Evolutionary conservation across 129 eudicot species (phyloP).

Genomic region (Logfia minima): DNA sequence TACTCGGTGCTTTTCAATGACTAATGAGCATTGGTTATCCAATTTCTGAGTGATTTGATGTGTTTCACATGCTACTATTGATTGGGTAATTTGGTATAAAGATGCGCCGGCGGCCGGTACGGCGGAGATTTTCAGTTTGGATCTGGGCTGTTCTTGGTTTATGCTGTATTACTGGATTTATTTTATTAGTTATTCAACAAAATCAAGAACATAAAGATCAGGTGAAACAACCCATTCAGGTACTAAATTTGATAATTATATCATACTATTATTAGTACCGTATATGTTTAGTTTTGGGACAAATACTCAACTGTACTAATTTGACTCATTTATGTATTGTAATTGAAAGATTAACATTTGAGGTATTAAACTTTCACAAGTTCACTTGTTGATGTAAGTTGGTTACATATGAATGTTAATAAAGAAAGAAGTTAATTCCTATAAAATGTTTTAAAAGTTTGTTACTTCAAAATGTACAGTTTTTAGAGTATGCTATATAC

Average conservation of each 20-base stretch:
- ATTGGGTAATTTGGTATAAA: slow-evolving; percentile 23
- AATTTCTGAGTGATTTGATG: slow-evolving; percentile 27
- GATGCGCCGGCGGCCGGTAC: slow-evolving; percentile 93
- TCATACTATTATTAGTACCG: no score
- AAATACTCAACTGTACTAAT: not conserved
- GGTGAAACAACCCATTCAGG: slow-evolving; percentile 57
- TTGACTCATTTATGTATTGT: not conserved
- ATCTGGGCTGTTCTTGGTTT: slow-evolving; percentile 67
- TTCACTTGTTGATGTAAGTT: not conserved
- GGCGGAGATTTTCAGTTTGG: slow-evolving; percentile 69
- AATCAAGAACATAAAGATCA: slow-evolving; percentile 54
- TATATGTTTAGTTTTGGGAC: not conserved
- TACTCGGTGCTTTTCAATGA: not conserved
- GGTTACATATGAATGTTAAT: not conserved
- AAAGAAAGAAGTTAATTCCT: no score
- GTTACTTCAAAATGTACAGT: no score
- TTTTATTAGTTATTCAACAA: slow-evolving; percentile 57
- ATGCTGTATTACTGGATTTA: slow-evolving; percentile 55
- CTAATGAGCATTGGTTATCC: slow-evolving; percentile 19
- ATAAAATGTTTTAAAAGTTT: no score
- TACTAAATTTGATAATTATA: not conserved
- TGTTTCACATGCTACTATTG: slow-evolving; percentile 20
- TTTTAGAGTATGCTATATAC: no score
- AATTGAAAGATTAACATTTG: not conserved
- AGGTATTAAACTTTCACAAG: no score